phyloP scores from a whole-genome alignment of 768 basidiomycete species.

The Panaeolus cyanescens region DNA sequence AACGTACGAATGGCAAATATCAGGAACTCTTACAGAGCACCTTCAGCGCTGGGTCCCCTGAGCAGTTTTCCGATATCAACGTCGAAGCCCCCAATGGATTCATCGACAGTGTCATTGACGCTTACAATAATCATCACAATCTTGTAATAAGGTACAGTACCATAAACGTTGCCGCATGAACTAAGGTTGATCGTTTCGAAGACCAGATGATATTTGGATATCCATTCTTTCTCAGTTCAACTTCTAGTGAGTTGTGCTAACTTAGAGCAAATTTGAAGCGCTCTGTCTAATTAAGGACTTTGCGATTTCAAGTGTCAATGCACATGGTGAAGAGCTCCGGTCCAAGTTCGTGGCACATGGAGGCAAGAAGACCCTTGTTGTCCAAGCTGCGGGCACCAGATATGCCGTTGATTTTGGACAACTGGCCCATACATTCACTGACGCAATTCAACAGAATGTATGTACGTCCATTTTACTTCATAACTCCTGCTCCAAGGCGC shows the following conservation, averaged over 20 bases:
- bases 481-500: too few species aligned
- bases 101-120: constrained; percentile 11
- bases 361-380: constrained; percentile 20
- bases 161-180: neutral
- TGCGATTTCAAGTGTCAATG: constrained; percentile 29
- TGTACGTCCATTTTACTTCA: neutral
- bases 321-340: constrained; percentile 33
- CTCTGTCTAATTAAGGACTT: neutral
- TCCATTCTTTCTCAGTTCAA: neutral
- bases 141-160: constrained; percentile 7
- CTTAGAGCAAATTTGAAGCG: too few species aligned
- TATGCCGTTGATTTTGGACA: constrained; percentile 22
- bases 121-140: constrained; percentile 16
- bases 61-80: neutral
- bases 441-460: constrained; percentile 26
- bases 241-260: neutral
- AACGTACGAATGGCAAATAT: neutral
- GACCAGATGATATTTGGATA: neutral
- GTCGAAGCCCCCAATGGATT: constrained; percentile 5
- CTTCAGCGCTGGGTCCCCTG: neutral
- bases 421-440: constrained; percentile 24
- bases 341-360: constrained; percentile 28
- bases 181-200: neutral
- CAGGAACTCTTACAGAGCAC: neutral
- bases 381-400: constrained; percentile 13